These are phyloP conservation scores for Lepidium sativum DNA, from an alignment of 345 rosid genomes.

Conservation along the genomic window DNA sequence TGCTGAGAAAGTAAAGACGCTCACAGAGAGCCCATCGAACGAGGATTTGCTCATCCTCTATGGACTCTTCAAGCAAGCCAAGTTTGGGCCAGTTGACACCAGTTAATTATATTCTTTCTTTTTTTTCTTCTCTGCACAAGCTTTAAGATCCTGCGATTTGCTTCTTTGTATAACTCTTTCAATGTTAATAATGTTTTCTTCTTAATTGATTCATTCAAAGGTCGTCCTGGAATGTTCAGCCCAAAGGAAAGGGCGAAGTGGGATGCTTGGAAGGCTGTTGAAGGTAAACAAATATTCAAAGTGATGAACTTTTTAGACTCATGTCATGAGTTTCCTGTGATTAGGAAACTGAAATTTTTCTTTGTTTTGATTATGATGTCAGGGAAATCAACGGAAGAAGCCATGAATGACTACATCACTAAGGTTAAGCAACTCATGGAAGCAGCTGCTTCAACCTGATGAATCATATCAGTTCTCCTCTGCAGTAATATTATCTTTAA, in stretches of 20 bases:
- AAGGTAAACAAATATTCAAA: constrained; percentile 36
- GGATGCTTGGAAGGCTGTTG: constrained; percentile 99
- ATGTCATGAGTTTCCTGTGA: not conserved
- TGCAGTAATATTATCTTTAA: not conserved
- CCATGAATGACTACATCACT: constrained; percentile 68
- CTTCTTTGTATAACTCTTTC: not conserved
- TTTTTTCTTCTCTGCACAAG: not conserved
- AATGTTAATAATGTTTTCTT: not conserved
- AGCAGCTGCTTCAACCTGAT: constrained; percentile 39
- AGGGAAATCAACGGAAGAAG: constrained; percentile 67
- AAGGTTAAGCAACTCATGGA: constrained; percentile 72
- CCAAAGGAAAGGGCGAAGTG: constrained; percentile 82
- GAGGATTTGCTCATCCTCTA: constrained; percentile 71
- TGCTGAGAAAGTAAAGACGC: constrained; percentile 57
- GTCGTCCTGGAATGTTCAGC: constrained; percentile 86
- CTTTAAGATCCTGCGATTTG: not conserved
- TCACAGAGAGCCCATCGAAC: constrained; percentile 49
- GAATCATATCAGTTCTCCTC: not conserved
- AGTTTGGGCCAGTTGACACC: constrained; percentile 67
- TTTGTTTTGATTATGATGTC: not conserved
- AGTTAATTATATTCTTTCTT: constrained; percentile 30
- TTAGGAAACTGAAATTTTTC: not conserved
- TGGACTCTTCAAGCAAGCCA: constrained; percentile 80
- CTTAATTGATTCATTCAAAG: constrained; percentile 22
- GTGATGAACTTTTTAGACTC: not conserved